These are phyloP conservation scores for Saccharomyces uvarum DNA, from an alignment of 1,139 yeast genomes.

Conservation along the genomic window DNA sequence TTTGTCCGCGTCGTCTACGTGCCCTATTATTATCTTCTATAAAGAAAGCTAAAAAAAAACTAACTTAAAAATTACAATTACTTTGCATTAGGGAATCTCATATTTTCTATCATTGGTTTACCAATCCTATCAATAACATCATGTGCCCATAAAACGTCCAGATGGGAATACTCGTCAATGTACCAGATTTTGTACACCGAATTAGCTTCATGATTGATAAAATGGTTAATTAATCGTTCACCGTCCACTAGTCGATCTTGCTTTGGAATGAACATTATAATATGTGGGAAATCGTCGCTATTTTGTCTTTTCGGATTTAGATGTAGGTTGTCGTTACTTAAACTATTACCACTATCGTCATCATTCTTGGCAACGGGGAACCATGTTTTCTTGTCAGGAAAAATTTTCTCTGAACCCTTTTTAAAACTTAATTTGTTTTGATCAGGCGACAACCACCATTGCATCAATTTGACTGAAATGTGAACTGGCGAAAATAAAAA, in stretches of 20 bases:
- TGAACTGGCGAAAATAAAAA: constrained; percentile 79
- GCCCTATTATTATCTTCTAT: neutral
- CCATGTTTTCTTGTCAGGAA: constrained; percentile 31
- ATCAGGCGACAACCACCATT: constrained; percentile 67
- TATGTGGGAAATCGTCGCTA: constrained; percentile 24
- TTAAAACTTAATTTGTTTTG: constrained; percentile 24
- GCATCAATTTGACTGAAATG: constrained; percentile 73
- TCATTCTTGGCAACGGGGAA: constrained; percentile 20
- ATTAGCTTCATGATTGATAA: constrained; percentile 43
- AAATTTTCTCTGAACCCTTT: constrained; percentile 24
- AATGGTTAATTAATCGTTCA: constrained; percentile 39
- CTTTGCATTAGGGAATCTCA: constrained; percentile 17
- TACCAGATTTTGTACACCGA: constrained; percentile 39
- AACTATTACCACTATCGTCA: constrained; percentile 4
- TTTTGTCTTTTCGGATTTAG: constrained; percentile 20
- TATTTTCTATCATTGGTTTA: constrained; percentile 28
- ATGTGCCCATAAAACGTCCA: constrained; percentile 85
- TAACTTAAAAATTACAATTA: neutral
- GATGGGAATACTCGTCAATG: constrained; percentile 65
- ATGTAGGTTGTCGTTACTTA: constrained; percentile 31
- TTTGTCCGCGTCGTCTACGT: neutral
- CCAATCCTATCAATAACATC: constrained; percentile 59
- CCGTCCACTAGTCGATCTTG: constrained; percentile 57
- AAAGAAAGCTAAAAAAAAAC: neutral
- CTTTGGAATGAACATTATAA: constrained; percentile 47